phyloP scores from a whole-genome alignment of 306 rosid species.

The Cucurbita maxima region DNA sequence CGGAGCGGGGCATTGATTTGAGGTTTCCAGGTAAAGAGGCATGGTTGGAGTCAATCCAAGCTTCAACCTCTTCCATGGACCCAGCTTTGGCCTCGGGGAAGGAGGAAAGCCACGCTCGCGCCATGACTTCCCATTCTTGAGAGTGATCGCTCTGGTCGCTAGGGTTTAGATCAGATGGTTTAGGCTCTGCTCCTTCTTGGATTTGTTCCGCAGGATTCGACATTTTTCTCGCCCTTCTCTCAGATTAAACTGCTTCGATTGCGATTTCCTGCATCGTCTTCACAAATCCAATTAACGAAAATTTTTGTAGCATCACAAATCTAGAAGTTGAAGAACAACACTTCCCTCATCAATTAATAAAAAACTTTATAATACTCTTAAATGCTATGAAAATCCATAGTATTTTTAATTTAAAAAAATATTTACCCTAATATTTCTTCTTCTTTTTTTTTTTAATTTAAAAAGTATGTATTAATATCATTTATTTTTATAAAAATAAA shows the following conservation, averaged over 20 bases:
- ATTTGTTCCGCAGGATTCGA: conserved; percentile 22
- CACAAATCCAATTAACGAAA: neutral
- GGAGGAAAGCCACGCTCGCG: conserved; percentile 78
- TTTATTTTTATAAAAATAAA: no score
- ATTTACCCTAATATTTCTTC: no score
- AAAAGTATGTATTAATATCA: no score
- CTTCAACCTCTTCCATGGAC: conserved; percentile 66
- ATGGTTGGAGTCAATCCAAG: conserved; percentile 74
- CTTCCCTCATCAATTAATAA: neutral
- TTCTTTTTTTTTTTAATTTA: no score
- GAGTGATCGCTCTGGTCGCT: conserved; percentile 32
- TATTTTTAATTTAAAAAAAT: no score
- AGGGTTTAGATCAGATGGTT: conserved; percentile 17
- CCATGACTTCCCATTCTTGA: conserved; percentile 89
- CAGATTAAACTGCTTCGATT: neutral
- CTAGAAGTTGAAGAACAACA: neutral
- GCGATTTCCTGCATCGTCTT: neutral
- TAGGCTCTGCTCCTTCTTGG: conserved; percentile 17
- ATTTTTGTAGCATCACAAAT: neutral
- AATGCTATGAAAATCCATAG: no score
- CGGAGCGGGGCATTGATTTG: conserved; percentile 76
- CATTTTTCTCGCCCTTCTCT: conserved; percentile 17
- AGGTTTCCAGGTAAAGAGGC: conserved; percentile 58
- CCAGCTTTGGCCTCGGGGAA: conserved; percentile 75
- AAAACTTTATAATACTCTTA: no score